These are phyloP conservation scores for Termitomyces sp. DNA, from an alignment of 1,284 basidiomycete genomes.

Conservation along the genomic window DNA sequence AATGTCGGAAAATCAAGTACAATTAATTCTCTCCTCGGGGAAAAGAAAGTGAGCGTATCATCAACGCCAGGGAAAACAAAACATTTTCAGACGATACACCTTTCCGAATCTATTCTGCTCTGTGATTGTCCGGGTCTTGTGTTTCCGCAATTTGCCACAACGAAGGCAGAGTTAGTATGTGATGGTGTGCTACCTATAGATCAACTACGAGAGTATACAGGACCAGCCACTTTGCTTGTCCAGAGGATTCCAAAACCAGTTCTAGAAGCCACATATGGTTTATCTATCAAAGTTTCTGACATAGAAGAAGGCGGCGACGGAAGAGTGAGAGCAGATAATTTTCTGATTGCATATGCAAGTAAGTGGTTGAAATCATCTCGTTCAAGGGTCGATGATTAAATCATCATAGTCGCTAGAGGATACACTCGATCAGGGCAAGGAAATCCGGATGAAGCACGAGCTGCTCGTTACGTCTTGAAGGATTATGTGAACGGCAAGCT, in stretches of 20 bases:
- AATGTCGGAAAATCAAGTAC: constrained; percentile 98
- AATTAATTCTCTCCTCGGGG: constrained; percentile 93
- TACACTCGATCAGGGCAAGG: constrained; percentile 93
- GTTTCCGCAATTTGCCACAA: constrained; percentile 97
- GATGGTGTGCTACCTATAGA: constrained; percentile 98
- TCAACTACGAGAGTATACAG: constrained; percentile 94
- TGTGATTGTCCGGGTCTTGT: constrained; percentile 99
- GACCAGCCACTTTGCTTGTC: constrained; percentile 78
- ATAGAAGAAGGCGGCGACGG: constrained; percentile 87
- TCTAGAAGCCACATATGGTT: constrained; percentile 88
- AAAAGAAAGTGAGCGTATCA: constrained; percentile 97
- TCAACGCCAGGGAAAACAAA: constrained; percentile 99
- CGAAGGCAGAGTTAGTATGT: constrained; percentile 92
- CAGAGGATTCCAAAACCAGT: constrained; percentile 81
- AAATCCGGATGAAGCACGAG: constrained; percentile 94
- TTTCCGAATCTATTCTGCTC: constrained; percentile 84
- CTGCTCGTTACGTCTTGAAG: constrained; percentile 91
- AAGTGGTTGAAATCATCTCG: constrained; percentile 30
- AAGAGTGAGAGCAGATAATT: constrained; percentile 73
- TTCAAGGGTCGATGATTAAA: constrained; percentile 9
- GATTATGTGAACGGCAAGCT: constrained; percentile 97
- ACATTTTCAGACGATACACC: constrained; percentile 97
- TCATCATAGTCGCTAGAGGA: constrained; percentile 77
- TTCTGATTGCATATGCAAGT: constrained; percentile 91
- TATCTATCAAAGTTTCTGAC: constrained; percentile 65